Percentiles rank a stretch among this genome's conserved stretches.
Evolutionary conservation across 2,329 filamentous ascomycete genomes (phyloP).

Genomic region (Curvularia hawaiiensis): DNA sequence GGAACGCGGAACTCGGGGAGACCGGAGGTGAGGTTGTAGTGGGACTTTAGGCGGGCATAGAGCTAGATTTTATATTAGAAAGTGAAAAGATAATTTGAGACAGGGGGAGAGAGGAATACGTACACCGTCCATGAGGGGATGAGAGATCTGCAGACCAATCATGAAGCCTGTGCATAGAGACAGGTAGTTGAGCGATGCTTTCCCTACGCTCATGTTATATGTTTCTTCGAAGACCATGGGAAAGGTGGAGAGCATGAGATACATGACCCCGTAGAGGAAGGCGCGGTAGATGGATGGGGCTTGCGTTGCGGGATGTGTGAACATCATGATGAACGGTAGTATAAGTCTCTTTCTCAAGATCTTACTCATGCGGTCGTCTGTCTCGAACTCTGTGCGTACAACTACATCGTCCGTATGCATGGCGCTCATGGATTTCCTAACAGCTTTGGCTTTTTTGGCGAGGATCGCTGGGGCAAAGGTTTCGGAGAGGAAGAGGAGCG

Average conservation of each 20-base stretch:
- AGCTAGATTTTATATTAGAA: conserved; percentile 17
- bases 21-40: conserved; percentile 36
- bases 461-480: conserved; percentile 56
- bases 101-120: neutral
- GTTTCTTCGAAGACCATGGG: conserved; percentile 60
- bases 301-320: conserved; percentile 65
- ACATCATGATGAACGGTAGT: conserved; percentile 56
- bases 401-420: conserved; percentile 18
- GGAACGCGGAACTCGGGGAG: conserved; percentile 54
- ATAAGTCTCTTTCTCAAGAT: conserved; percentile 36
- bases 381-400: conserved; percentile 49
- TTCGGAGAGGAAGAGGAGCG: conserved; percentile 62
- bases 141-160: conserved; percentile 47
- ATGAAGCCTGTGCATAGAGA: conserved; percentile 66
- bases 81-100: neutral
- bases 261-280: conserved; percentile 65
- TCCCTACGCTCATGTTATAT: conserved; percentile 62
- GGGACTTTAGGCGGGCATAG: conserved; percentile 31
- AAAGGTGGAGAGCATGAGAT: conserved; percentile 67
- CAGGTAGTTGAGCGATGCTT: conserved; percentile 67
- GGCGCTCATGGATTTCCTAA: conserved; percentile 52
- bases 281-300: conserved; percentile 60
- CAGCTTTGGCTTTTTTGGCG: conserved; percentile 50
- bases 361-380: conserved; percentile 31
- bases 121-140: conserved; percentile 53